Conservation (phyloP, 495 filamentous ascomycete genomes). For the Aspergillus biplanus region DNA sequence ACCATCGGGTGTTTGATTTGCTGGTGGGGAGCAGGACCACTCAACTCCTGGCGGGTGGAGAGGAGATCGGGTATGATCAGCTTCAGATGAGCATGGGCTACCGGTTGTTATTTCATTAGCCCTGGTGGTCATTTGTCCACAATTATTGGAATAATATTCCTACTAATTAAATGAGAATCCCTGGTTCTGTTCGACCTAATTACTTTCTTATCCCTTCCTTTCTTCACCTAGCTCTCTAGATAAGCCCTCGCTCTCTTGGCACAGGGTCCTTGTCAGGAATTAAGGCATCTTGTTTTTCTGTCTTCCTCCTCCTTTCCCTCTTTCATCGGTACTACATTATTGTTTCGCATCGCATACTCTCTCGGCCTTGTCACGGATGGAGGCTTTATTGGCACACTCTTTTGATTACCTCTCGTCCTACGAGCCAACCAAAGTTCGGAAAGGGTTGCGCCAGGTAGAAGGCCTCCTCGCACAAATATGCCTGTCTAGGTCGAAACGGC, state of each 20-base stretch:
- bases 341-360: slow-evolving; percentile 19
- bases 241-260: slow-evolving; percentile 23
- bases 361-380: slow-evolving; percentile 60
- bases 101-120: slow-evolving; percentile 11
- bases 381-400: slow-evolving; percentile 85
- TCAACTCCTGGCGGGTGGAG: slow-evolving; percentile 18
- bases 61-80: slow-evolving; percentile 22
- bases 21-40: slow-evolving; percentile 17
- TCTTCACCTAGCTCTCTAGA: slow-evolving; percentile 20
- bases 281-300: slow-evolving; percentile 13
- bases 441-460: slow-evolving; percentile 93
- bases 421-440: slow-evolving; percentile 83
- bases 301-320: slow-evolving; percentile 3
- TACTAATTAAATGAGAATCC: slow-evolving; percentile 15
- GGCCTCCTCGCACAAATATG: slow-evolving; percentile 96
- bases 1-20: slow-evolving; percentile 17
- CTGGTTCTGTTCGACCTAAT: slow-evolving; percentile 20
- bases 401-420: slow-evolving; percentile 97
- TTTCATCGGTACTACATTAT: slow-evolving; percentile 18
- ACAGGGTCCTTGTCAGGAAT: slow-evolving; percentile 15
- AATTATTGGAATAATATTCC: slow-evolving; percentile 5
- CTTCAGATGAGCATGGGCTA: slow-evolving; percentile 13
- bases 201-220: not conserved
- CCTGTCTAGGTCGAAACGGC: slow-evolving; percentile 62
- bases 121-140: slow-evolving; percentile 10